Evolutionary conservation across 768 basidiomycete genomes (phyloP).

Genomic region (Boletus vinaceobasis): DNA sequence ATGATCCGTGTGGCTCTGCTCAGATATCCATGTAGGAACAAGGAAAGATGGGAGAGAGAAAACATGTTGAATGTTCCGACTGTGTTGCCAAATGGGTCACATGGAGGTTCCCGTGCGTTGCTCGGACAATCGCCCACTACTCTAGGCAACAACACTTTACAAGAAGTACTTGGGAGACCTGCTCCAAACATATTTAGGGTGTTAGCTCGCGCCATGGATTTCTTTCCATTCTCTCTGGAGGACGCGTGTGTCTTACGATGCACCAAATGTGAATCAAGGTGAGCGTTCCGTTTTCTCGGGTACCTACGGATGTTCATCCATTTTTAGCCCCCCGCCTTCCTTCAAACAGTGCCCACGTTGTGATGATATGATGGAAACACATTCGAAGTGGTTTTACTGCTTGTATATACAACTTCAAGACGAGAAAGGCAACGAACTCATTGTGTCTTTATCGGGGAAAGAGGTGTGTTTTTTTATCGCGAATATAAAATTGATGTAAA

Average conservation of each 20-base stretch:
- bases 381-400: conserved; percentile 45
- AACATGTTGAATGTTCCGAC: conserved; percentile 5
- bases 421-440: conserved; percentile 38
- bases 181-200: conserved; percentile 41
- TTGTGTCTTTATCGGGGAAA: conserved; percentile 48
- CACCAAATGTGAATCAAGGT: conserved; percentile 51
- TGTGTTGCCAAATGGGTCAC: neutral
- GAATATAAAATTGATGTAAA: neutral
- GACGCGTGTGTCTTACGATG: conserved; percentile 51
- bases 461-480: conserved; percentile 31
- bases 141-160: conserved; percentile 28
- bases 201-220: conserved; percentile 51
- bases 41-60: conserved; percentile 31
- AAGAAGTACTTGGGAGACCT: conserved; percentile 34
- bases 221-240: conserved; percentile 47
- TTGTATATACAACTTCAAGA: conserved; percentile 54
- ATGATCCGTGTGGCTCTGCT: neutral
- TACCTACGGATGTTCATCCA: neutral
- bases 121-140: neutral
- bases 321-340: conserved; percentile 41
- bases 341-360: conserved; percentile 50
- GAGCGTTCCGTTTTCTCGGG: conserved; percentile 12
- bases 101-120: conserved; percentile 1
- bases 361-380: conserved; percentile 49
- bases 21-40: conserved; percentile 26